phyloP scores from a whole-genome alignment of 2,329 filamentous ascomycete genomes.

The Fusarium foetens region DNA sequence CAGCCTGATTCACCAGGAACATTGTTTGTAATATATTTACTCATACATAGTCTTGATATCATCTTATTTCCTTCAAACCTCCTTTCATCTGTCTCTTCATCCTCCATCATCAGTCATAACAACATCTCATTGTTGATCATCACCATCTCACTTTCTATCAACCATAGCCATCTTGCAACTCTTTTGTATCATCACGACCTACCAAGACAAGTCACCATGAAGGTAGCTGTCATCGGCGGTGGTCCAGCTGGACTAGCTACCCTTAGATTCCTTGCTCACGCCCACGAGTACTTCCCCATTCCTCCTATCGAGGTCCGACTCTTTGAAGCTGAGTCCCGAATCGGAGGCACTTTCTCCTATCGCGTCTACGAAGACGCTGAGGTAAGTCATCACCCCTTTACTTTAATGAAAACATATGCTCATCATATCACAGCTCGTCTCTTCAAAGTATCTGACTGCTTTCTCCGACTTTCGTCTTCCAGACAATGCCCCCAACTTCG shows the following conservation, averaged over 20 bases:
- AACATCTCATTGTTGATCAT: not conserved
- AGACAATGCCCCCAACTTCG: slow-evolving; percentile 56
- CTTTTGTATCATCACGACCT: not conserved
- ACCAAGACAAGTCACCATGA: slow-evolving; percentile 37
- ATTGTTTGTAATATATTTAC: not conserved
- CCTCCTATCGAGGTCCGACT: slow-evolving; percentile 54
- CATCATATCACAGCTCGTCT: slow-evolving; percentile 52
- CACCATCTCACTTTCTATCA: not conserved
- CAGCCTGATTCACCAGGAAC: not conserved
- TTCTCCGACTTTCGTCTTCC: slow-evolving; percentile 61
- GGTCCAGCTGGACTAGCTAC: slow-evolving; percentile 56
- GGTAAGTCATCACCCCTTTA: slow-evolving; percentile 26
- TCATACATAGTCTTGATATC: accelerated
- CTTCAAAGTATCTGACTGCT: slow-evolving; percentile 60
- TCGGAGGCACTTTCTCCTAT: slow-evolving; percentile 61
- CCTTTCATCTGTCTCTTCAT: not conserved
- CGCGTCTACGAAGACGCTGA: slow-evolving; percentile 61
- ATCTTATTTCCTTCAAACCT: accelerated
- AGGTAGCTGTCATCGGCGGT: slow-evolving; percentile 56
- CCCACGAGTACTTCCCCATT: slow-evolving; percentile 52
- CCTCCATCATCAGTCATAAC: not conserved
- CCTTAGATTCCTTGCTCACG: slow-evolving; percentile 53
- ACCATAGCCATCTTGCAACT: not conserved
- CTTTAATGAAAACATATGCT: not conserved
- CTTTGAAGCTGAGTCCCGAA: slow-evolving; percentile 56